These are phyloP conservation scores for Starmerella bacillaris DNA, from an alignment of 805 yeast species.

Conservation along the genomic window DNA sequence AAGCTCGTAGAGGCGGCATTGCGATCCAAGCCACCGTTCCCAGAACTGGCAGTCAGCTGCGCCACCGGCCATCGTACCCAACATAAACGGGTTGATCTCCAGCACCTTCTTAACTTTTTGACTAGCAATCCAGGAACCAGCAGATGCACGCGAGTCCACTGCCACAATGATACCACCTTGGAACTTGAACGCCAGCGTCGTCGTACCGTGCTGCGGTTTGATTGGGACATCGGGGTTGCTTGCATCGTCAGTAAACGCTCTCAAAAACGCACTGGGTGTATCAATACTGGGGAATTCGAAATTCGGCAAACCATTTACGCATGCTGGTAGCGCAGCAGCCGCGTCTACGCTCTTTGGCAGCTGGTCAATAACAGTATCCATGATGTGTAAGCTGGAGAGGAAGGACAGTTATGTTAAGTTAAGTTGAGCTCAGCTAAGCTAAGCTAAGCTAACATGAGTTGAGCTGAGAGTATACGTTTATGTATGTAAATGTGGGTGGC, in stretches of 20 bases:
- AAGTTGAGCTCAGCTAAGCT: too few relatives aligned
- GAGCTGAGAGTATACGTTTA: too few relatives aligned
- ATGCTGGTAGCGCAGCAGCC: background rate
- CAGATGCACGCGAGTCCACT: slow-evolving; percentile 95
- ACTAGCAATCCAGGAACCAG: slow-evolving; percentile 95
- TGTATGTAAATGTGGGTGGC: too few relatives aligned
- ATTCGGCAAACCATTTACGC: background rate
- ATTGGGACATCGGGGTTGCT: slow-evolving; percentile 83
- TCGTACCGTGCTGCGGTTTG: slow-evolving; percentile 98
- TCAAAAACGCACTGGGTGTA: slow-evolving; percentile 74
- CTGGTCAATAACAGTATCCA: background rate
- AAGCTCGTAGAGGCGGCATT: slow-evolving; percentile 85
- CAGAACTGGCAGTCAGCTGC: slow-evolving; percentile 99
- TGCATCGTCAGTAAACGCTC: slow-evolving; percentile 97
- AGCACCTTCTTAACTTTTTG: slow-evolving; percentile 95
- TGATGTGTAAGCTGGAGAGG: too few relatives aligned
- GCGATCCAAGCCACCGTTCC: slow-evolving; percentile 98
- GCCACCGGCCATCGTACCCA: slow-evolving; percentile 99
- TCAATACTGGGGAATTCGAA: slow-evolving; percentile 65
- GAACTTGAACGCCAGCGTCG: slow-evolving; percentile 89
- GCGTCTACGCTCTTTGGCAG: background rate
- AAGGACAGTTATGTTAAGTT: too few relatives aligned
- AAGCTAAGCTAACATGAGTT: too few relatives aligned
- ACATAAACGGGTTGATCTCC: slow-evolving; percentile 81
- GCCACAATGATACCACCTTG: slow-evolving; percentile 90